Evolutionary conservation across 2,329 filamentous ascomycete genomes (phyloP).

Genomic region (Tothia fuscella): DNA sequence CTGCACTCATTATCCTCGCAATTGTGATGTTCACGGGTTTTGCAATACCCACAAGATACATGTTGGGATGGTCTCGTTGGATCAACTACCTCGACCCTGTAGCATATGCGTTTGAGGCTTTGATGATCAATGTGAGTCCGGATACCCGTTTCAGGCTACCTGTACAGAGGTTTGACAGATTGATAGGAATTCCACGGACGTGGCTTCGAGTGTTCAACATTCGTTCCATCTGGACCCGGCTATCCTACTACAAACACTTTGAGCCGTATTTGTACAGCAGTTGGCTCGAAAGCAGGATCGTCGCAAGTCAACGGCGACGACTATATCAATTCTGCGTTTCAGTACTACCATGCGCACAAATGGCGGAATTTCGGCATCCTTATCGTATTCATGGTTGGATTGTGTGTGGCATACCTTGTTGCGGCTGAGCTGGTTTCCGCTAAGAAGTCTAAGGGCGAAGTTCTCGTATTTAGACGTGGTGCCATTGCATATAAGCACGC

Average conservation of each 20-base stretch:
- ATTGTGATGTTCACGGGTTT: conserved; percentile 61
- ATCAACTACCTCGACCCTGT: conserved; percentile 72
- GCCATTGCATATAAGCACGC: conserved; percentile 20
- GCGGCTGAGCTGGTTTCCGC: conserved; percentile 35
- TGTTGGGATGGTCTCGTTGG: conserved; percentile 73
- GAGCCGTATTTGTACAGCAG: conserved; percentile 28
- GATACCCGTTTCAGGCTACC: no score
- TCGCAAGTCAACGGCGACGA: conserved; percentile 27
- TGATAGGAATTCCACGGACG: conserved; percentile 65
- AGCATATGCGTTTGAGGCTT: conserved; percentile 65
- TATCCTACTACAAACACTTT: conserved; percentile 26
- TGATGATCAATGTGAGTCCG: conserved; percentile 77
- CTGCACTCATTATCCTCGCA: conserved; percentile 48
- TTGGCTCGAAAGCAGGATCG: conserved; percentile 30
- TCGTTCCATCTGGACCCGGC: conserved; percentile 29
- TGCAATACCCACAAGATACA: conserved; percentile 44
- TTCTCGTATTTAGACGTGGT: conserved; percentile 37
- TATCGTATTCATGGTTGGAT: conserved; percentile 31
- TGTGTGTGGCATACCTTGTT: conserved; percentile 30
- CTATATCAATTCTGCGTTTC: conserved; percentile 24
- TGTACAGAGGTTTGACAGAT: no score
- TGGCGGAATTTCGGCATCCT: conserved; percentile 38
- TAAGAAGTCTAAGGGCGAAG: conserved; percentile 41
- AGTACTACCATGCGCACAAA: conserved; percentile 27
- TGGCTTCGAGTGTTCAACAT: conserved; percentile 40